Evolutionary conservation across 352 stramenopile genomes (phyloP), one percentile per base, ranked within the genome.

Genomic region (Ochromonadaceae sp.): DNA sequence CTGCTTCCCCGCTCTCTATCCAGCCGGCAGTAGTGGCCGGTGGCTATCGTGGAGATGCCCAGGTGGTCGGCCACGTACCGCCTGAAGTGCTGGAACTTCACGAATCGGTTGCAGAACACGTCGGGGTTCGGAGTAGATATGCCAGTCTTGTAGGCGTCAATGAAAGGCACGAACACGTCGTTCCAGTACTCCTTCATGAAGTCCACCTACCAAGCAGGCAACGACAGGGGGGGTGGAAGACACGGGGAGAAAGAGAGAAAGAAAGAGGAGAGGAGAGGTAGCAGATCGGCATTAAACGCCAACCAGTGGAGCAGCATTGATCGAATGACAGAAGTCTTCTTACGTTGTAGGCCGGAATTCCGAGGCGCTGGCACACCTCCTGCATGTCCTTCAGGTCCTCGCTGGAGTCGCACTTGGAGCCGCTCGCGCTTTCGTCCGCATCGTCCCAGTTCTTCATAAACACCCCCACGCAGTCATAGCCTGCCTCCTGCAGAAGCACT

Each of bases 381-480:
- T 92, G 70, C 3, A 94, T 90, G 67, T 97, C 87, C 39, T 87
- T 74, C 62, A 85, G 91, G 69, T 98, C 92, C 44, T 81, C 75
- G 56, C 92, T 92, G 62, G 79, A 74, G 46, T 82, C 83, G 68
- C 82, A 96, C 0, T 77, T 81, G 7, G 76, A 77, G n/a, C n/a
- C n/a, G 50, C 76, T 65, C 10, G 83, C 86, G 39, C 87, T 77
- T 72, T 97, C 91, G 56, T 97, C 88, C 25, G 81, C 84, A 22
- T 78, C 65, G 75, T 97, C 92, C 93, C 93, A 99, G 75, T 98
- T 99, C 68, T 91, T 92, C 93, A 99, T 99, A 75, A 97, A 95
- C 41, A 98, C 80, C n/a, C 89, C 92, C 20, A 89, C 80, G 50
- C 98, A 79, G 41, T 84, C 76, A 75, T 86, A 90, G n/a, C 85